Conservation (phyloP, 2,329 filamentous ascomycete species). For the Colletotrichum gloeosporioides region DNA sequence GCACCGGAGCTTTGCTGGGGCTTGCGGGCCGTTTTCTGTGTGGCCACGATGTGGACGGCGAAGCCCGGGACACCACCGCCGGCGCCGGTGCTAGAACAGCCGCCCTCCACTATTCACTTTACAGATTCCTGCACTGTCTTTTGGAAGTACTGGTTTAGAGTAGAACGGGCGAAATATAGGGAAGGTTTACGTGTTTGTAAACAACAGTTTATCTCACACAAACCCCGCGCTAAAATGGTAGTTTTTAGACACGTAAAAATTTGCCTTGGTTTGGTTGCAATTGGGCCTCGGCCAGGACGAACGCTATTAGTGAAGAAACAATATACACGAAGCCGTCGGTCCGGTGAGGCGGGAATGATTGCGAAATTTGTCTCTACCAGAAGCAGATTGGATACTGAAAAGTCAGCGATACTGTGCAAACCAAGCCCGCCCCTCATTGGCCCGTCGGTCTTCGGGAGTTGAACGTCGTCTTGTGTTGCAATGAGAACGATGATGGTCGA, state of each 20-base stretch:
- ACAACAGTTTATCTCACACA: neutral
- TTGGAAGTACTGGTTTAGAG: neutral
- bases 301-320: neutral
- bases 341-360: neutral
- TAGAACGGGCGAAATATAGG: neutral
- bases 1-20: neutral
- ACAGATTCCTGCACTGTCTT: conserved; percentile 16
- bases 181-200: neutral
- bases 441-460: neutral
- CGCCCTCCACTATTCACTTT: conserved; percentile 12
- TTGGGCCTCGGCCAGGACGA: neutral
- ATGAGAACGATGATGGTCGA: neutral
- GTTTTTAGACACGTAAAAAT: neutral
- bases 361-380: neutral
- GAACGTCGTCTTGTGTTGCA: neutral
- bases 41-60: neutral
- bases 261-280: neutral
- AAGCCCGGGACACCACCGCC: neutral
- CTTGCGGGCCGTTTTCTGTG: neutral
- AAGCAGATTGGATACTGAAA: neutral
- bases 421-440: neutral
- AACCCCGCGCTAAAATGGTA: neutral
- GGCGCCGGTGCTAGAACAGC: neutral
- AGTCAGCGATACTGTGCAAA: neutral
- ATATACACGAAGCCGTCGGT: neutral